Evolutionary conservation across 148 eudicot species (phyloP).

Genomic region (Camellia japonica): DNA sequence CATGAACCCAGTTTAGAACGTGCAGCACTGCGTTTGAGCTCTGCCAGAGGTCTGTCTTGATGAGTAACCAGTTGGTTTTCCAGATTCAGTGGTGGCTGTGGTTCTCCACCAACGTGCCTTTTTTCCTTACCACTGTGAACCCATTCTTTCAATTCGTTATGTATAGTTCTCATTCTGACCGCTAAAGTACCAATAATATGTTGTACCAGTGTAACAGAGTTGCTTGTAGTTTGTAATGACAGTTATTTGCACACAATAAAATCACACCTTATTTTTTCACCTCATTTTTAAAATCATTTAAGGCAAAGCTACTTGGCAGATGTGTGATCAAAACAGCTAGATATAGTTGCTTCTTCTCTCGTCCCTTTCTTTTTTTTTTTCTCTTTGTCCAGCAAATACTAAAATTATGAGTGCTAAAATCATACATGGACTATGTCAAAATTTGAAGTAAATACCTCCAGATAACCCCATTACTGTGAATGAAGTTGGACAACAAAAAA

Average conservation of each 20-base stretch:
- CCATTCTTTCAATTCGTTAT: not conserved
- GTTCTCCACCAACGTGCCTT: not conserved
- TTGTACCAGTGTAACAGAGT: not conserved
- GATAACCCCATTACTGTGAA: no score
- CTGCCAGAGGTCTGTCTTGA: constrained; percentile 46
- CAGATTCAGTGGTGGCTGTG: not conserved
- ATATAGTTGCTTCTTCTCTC: no score
- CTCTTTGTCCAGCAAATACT: no score
- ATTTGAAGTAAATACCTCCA: no score
- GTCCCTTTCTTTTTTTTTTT: no score
- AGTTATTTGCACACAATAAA: not conserved
- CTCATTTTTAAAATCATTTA: no score
- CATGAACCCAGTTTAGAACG: not conserved
- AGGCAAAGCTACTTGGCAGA: no score
- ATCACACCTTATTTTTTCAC: no score
- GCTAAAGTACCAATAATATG: not conserved
- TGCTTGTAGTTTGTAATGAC: not conserved
- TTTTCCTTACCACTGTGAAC: not conserved
- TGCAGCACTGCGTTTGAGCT: constrained; percentile 32
- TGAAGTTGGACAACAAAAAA: no score
- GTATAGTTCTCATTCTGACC: not conserved
- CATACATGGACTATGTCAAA: no score
- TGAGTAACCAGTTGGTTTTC: not conserved
- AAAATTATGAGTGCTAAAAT: no score
- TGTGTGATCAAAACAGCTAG: no score